phyloP scores from a whole-genome alignment of 805 yeast species.

The Tetrapisispora taiwanensis region DNA sequence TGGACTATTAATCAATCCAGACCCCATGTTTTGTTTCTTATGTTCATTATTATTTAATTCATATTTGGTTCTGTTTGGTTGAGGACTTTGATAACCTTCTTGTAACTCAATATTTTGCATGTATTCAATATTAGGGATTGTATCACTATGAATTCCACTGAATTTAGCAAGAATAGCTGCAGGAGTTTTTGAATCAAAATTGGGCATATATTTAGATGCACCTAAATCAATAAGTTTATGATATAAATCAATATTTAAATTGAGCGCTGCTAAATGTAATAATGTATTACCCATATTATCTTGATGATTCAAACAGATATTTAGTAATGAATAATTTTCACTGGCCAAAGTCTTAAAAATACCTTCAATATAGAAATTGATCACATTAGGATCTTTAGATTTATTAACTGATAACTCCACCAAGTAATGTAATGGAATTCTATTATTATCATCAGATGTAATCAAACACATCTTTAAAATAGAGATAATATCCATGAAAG shows the following conservation, averaged over 20 bases:
- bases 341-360: conserved; percentile 36
- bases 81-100: conserved; percentile 1
- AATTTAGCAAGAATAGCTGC: conserved; percentile 22
- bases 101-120: neutral
- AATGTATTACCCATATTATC: conserved; percentile 83
- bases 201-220: conserved; percentile 22
- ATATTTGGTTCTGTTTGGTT: conserved; percentile 1
- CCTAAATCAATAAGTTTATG: conserved; percentile 26
- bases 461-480: conserved; percentile 55
- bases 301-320: conserved; percentile 58
- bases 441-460: conserved; percentile 60
- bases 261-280: conserved; percentile 56
- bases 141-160: conserved; percentile 7
- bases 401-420: conserved; percentile 43
- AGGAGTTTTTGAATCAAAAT: conserved; percentile 25
- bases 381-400: conserved; percentile 40
- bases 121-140: neutral
- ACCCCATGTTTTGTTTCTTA: neutral
- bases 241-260: conserved; percentile 25
- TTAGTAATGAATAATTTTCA: conserved; percentile 37
- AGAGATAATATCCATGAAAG: conserved; percentile 50
- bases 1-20: neutral
- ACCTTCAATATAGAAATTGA: conserved; percentile 43
- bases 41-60: neutral
- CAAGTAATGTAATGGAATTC: conserved; percentile 66